phyloP scores from a whole-genome alignment of 2,329 filamentous ascomycete species.

The Pseudogymnoascus sp. region DNA sequence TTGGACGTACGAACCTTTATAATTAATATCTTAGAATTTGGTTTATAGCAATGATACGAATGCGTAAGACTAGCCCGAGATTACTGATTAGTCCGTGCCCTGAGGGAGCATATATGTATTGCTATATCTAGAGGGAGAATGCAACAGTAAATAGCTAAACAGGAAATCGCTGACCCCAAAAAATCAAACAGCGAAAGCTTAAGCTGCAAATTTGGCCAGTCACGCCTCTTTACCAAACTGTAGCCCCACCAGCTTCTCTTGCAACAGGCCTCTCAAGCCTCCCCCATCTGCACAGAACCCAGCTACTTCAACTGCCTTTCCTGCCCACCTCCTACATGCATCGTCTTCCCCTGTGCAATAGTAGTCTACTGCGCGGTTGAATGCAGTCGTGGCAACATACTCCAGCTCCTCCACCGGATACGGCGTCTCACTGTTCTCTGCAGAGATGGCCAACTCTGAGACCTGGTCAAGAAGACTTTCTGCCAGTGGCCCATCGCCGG shows the following conservation, averaged over 20 bases:
- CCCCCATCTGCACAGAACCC: conserved; percentile 25
- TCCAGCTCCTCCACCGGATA: conserved; percentile 65
- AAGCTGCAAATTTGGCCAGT: not conserved
- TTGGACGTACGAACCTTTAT: not conserved
- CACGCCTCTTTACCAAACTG: conserved; percentile 18
- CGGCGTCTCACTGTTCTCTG: conserved; percentile 33
- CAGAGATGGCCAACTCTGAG: conserved; percentile 17
- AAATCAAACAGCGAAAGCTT: not conserved
- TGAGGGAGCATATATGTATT: not conserved
- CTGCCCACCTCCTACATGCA: conserved; percentile 39
- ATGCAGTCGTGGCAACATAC: conserved; percentile 64
- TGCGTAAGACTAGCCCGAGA: not conserved
- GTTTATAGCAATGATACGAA: not conserved
- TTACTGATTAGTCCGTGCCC: not conserved
- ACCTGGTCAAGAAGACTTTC: conserved; percentile 59
- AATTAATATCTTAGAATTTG: not conserved
- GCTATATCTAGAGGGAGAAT: not conserved
- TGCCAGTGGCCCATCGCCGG: conserved; percentile 44
- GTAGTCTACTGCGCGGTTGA: conserved; percentile 65
- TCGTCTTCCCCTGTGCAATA: conserved; percentile 48
- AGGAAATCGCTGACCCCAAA: not conserved
- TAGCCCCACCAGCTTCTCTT: conserved; percentile 24
- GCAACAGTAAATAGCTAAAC: not conserved
- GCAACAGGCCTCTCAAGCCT: conserved; percentile 21
- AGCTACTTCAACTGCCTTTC: conserved; percentile 28